Evolutionary conservation across 805 yeast species (phyloP).

Genomic region (Hanseniaspora nectarophila): DNA sequence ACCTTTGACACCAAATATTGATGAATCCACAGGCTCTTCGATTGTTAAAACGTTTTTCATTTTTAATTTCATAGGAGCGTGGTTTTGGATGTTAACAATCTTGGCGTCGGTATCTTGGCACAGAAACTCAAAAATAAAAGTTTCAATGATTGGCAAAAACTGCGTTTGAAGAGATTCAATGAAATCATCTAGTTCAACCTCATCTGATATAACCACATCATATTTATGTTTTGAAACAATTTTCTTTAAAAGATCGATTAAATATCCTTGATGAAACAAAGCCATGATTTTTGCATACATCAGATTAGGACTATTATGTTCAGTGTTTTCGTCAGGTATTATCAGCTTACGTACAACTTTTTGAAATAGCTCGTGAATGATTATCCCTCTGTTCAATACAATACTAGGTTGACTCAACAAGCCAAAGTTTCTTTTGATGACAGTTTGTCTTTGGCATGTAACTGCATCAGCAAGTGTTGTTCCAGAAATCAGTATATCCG

Average conservation of each 20-base stretch:
- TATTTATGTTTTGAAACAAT: background rate
- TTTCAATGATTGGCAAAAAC: slow-evolving; percentile 41
- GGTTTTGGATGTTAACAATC: slow-evolving; percentile 19
- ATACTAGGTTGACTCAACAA: slow-evolving; percentile 48
- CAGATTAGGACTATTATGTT: slow-evolving; percentile 16
- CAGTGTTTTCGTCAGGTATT: slow-evolving; percentile 22
- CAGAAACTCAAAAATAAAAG: slow-evolving; percentile 42
- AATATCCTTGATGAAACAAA: slow-evolving; percentile 37
- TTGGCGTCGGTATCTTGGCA: slow-evolving; percentile 21
- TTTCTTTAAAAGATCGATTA: slow-evolving; percentile 27
- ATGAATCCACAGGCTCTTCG: slow-evolving; percentile 89
- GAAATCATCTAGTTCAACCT: slow-evolving; percentile 37
- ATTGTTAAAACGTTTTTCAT: slow-evolving; percentile 61
- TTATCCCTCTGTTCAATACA: slow-evolving; percentile 68
- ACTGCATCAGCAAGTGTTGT: slow-evolving; percentile 8
- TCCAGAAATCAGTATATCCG: slow-evolving; percentile 10
- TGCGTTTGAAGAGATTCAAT: slow-evolving; percentile 31
- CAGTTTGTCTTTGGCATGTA: slow-evolving; percentile 14
- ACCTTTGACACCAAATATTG: slow-evolving; percentile 80
- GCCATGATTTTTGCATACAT: slow-evolving; percentile 20
- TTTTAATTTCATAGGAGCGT: slow-evolving; percentile 32
- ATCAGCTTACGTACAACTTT: slow-evolving; percentile 22
- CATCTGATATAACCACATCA: slow-evolving; percentile 24
- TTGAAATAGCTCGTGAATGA: slow-evolving; percentile 65
- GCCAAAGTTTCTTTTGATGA: slow-evolving; percentile 10